Percentiles rank a stretch among this genome's conserved stretches.
Evolutionary conservation across 805 yeast genomes (phyloP).

Genomic region (Ogataea dorogensis): DNA sequence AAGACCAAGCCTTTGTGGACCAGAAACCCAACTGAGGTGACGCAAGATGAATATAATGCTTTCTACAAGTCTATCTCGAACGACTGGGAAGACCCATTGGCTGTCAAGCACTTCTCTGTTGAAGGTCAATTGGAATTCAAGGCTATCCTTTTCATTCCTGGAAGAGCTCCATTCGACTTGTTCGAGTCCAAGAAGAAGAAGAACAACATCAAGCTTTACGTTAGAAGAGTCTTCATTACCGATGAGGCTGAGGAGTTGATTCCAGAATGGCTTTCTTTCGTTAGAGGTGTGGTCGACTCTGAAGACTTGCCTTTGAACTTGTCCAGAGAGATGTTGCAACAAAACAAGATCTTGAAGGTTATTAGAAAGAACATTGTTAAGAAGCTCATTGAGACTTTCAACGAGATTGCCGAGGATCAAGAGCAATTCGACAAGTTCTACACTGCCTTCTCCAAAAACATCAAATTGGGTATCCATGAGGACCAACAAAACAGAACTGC

Average conservation of each 20-base stretch:
- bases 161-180: constrained; percentile 98
- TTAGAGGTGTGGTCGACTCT: constrained; percentile 99
- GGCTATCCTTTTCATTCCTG: constrained; percentile 96
- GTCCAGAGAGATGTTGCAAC: constrained; percentile 99
- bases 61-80: constrained; percentile 99
- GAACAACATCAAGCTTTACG: constrained; percentile 97
- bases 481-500: constrained; percentile 96
- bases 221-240: constrained; percentile 98
- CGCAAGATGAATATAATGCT: constrained; percentile 98
- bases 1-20: constrained; percentile 99
- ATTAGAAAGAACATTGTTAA: constrained; percentile 98
- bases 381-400: constrained; percentile 97
- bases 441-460: constrained; percentile 96
- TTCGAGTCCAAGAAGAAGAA: constrained; percentile 99
- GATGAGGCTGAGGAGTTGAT: constrained; percentile 99
- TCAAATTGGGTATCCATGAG: constrained; percentile 98
- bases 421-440: constrained; percentile 99
- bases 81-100: constrained; percentile 99
- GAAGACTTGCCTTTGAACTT: constrained; percentile 99
- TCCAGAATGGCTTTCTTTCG: constrained; percentile 98
- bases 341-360: constrained; percentile 98
- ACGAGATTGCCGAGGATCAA: constrained; percentile 98
- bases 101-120: constrained; percentile 98
- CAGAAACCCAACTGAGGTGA: constrained; percentile 95
- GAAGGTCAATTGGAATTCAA: constrained; percentile 99